These are phyloP conservation scores for Trichoderma guizhouense DNA, from an alignment of 2,329 filamentous ascomycete species.

Conservation along the genomic window DNA sequence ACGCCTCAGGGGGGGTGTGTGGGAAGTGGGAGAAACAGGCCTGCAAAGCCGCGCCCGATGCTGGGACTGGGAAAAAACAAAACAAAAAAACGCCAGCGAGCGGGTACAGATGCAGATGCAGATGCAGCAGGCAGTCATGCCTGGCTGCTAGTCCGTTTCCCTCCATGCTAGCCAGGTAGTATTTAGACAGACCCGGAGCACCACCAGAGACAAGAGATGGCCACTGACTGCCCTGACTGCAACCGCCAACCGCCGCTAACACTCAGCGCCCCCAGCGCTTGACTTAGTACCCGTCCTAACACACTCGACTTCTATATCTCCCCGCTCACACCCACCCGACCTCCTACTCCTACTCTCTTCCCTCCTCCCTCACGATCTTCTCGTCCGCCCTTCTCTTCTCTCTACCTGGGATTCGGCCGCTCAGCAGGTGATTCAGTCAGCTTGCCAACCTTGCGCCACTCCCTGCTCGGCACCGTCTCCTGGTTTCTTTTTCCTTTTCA, in stretches of 20 bases:
- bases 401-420: conserved; percentile 48
- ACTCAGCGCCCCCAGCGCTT: conserved; percentile 19
- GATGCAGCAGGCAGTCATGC: conserved; percentile 17
- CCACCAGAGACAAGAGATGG: background rate
- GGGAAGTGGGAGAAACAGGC: background rate
- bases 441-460: conserved; percentile 25
- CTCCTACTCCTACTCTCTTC: conserved; percentile 32
- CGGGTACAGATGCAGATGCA: conserved; percentile 18
- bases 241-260: conserved; percentile 15
- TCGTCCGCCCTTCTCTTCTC: conserved; percentile 58
- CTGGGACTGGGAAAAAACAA: background rate
- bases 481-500: conserved; percentile 42
- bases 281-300: conserved; percentile 12
- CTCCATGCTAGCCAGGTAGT: background rate
- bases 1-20: conserved; percentile 1
- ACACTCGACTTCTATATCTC: conserved; percentile 34
- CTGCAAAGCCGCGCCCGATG: conserved; percentile 1
- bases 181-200: conserved; percentile 4
- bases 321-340: conserved; percentile 46
- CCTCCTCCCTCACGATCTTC: conserved; percentile 51
- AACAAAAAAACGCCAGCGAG: conserved; percentile 15
- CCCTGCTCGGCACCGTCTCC: conserved; percentile 52
- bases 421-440: conserved; percentile 54
- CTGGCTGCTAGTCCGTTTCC: background rate
- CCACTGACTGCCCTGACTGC: conserved; percentile 11